Percentiles rank a stretch among this genome's conserved stretches.
Conservation (phyloP, 2,329 filamentous ascomycete species). For the Cercospora berteroae region DNA sequence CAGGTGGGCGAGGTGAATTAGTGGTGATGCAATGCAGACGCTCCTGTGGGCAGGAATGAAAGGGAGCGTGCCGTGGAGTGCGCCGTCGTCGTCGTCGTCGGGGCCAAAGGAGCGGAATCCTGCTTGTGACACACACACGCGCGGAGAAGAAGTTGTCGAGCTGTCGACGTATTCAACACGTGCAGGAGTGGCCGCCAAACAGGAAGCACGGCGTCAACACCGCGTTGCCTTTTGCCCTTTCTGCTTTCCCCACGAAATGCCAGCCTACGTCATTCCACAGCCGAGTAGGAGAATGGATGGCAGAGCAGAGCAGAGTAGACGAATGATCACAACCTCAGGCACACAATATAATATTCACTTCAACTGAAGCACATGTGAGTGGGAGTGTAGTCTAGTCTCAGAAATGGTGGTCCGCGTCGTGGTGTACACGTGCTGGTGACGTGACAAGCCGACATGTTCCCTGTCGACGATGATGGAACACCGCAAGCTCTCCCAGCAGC, state of each 20-base stretch:
- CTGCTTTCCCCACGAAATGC: background rate
- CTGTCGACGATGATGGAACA: background rate
- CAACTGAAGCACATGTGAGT: background rate
- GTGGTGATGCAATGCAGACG: constrained; percentile 6
- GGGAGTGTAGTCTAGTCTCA: background rate
- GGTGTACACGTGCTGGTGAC: background rate
- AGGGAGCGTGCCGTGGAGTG: background rate
- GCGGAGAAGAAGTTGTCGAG: background rate
- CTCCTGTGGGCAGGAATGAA: background rate
- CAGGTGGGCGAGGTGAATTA: background rate
- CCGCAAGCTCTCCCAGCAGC: background rate
- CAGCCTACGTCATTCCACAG: background rate
- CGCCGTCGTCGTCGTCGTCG: background rate
- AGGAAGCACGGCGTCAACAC: background rate
- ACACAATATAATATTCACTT: background rate
- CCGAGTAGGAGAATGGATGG: background rate
- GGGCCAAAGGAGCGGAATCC: constrained; percentile 5
- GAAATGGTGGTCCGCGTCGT: background rate
- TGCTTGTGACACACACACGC: background rate
- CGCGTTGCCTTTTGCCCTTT: background rate
- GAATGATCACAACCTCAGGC: background rate
- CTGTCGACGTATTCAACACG: background rate
- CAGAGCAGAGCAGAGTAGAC: background rate
- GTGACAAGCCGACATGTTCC: background rate
- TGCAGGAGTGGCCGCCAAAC: background rate